Evolutionary conservation across 1,284 basidiomycete species (phyloP), one percentile per base, ranked within the genome.

Genomic region (Mrakiaceae sp.): DNA sequence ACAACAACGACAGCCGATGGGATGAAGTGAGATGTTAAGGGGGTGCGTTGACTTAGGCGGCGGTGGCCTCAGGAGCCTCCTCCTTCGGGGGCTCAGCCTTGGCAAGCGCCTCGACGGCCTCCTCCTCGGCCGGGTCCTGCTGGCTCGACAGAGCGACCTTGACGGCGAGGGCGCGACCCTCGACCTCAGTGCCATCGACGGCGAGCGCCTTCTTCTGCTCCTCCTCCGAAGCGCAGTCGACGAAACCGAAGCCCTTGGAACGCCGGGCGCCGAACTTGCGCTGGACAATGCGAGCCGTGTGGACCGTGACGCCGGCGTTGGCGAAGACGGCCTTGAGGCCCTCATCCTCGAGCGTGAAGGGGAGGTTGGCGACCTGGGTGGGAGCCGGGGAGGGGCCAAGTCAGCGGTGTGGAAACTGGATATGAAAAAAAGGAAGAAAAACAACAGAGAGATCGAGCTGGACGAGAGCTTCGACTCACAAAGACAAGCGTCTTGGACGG

Each of bases 241-340:
- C 88, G 73, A 91, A 91, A 65, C 88, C 89, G 74, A 90, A 92
- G 67, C 89, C 89, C 78, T 91, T 92, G 81, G 85, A 87, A 74
- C 87, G 82, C 70, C 85, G 85, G 57, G 83, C 82, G 7, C 89
- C 89, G 81, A 83, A 90, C 72, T 86, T 85, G 71, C 86, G 81
- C 73, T 84, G 84, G 68, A 92, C 87, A 68, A 92, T 85, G 69
- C 87, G 87, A 16, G 61, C 55, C 44, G 64, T 61, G 8, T 65
- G 27, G 67, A 90, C 87, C 50, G 77, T 78, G 75, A 90, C 83
- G 67, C 82, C 86, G 46, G 82, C 86, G 62, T 88, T 86, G 56
- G 82, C 85, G 80, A 92, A 92, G 68, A 91, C 79, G 58, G 82
- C 77, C 58, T 80, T 74, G 67, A 91, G 83, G 64, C 79, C 83